Evolutionary conservation across 2,329 filamentous ascomycete species (phyloP).

Genomic region (Exophiala spinifera): DNA sequence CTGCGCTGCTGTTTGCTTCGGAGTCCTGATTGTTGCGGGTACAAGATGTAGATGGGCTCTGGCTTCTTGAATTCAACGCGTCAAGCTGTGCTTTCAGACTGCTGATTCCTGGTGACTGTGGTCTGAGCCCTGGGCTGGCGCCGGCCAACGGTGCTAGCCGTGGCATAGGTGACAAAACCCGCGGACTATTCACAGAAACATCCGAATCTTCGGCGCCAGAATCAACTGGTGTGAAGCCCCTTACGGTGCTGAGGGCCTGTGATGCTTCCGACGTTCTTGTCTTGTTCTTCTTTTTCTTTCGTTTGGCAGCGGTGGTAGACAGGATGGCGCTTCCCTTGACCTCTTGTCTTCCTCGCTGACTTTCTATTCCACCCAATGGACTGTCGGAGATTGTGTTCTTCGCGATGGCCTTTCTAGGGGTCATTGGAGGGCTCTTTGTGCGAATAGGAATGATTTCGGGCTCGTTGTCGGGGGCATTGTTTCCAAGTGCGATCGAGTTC

Average conservation of each 20-base stretch:
- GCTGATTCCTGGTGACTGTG: conserved; percentile 69
- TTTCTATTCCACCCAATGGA: conserved; percentile 1
- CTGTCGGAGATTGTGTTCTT: conserved; percentile 1
- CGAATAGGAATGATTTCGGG: conserved; percentile 29
- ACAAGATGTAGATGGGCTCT: conserved; percentile 56
- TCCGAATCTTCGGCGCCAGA: conserved; percentile 49
- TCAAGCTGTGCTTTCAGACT: conserved; percentile 80
- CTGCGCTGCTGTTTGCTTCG: conserved; percentile 52
- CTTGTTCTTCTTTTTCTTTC: conserved; percentile 44
- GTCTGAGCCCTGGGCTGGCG: conserved; percentile 48
- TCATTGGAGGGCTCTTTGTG: conserved; percentile 23
- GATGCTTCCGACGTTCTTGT: conserved; percentile 29
- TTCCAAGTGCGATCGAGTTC: conserved; percentile 15
- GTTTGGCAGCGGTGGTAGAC: conserved; percentile 33
- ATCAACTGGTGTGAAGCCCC: conserved; percentile 43
- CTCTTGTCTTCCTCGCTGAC: conserved; percentile 25
- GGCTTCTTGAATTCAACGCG: conserved; percentile 63
- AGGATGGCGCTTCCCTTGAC: conserved; percentile 32
- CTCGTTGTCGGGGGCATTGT: conserved; percentile 17
- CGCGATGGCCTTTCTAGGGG: conserved; percentile 16
- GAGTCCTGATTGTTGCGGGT: conserved; percentile 49
- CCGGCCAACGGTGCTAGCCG: conserved; percentile 31
- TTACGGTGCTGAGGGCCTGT: conserved; percentile 39
- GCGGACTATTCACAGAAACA: conserved; percentile 38
- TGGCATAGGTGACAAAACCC: conserved; percentile 32